Percentiles rank a stretch among this genome's conserved stretches.
Evolutionary conservation across 768 basidiomycete species (phyloP).

Genomic region (Collybia mongolica): DNA sequence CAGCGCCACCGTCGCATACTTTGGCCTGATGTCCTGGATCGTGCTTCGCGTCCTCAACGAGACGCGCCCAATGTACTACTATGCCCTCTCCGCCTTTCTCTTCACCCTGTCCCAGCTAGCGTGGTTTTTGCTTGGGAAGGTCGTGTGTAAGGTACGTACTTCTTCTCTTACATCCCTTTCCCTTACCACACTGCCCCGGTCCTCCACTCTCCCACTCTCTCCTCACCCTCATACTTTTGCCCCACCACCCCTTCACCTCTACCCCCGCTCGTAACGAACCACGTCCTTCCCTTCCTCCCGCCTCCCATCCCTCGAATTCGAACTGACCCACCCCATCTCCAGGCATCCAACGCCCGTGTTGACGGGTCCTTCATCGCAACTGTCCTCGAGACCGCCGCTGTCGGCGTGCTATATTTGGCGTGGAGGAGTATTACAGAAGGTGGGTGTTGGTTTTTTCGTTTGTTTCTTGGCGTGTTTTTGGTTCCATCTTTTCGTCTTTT

Average conservation of each 20-base stretch:
- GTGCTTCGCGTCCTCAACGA: constrained; percentile 77
- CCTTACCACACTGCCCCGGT: no score
- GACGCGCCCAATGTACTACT: constrained; percentile 76
- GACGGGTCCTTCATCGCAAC: constrained; percentile 91
- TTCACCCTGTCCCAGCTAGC: constrained; percentile 82
- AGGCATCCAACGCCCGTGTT: constrained; percentile 66
- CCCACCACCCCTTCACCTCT: not conserved
- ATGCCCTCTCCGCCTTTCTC: constrained; percentile 66
- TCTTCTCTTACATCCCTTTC: not conserved
- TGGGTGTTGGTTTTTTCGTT: constrained; percentile 25
- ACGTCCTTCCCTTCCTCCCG: no score
- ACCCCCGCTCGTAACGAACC: no score
- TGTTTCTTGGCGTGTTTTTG: not conserved
- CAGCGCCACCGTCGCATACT: constrained; percentile 54
- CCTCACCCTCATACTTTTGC: no score
- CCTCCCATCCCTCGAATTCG: no score
- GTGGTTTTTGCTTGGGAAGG: constrained; percentile 76
- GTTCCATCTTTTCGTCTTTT: constrained; percentile 2
- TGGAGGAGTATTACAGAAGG: constrained; percentile 93
- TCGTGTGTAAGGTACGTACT: constrained; percentile 62
- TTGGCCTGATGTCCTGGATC: constrained; percentile 77
- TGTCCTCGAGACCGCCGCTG: constrained; percentile 73
- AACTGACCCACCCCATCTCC: not conserved
- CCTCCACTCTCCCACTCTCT: no score
- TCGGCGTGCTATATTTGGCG: constrained; percentile 68